A percentile compares a stretch with the other conserved stretches of the same genome.
These are phyloP conservation scores for Trametes cubensis DNA, from an alignment of 768 basidiomycete genomes.

Conservation along the genomic window DNA sequence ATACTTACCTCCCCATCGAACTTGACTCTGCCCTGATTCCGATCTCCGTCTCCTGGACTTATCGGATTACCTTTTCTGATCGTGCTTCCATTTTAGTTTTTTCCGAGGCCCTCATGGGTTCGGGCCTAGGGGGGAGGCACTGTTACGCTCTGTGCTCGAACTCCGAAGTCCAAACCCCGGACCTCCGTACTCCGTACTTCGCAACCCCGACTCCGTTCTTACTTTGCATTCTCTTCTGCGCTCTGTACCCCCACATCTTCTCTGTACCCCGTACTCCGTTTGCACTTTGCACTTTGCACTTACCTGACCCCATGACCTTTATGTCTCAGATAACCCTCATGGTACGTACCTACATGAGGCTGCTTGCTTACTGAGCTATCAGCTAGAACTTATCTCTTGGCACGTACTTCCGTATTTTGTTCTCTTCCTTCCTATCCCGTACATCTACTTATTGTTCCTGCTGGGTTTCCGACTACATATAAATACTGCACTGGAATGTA, in stretches of 20 bases:
- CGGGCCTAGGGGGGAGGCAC: not conserved
- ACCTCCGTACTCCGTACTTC: not conserved
- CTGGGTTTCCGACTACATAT: not conserved
- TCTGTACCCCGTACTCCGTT: not conserved
- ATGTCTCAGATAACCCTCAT: not conserved
- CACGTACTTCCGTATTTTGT: not conserved
- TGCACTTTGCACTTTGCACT: not conserved
- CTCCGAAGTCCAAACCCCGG: not conserved
- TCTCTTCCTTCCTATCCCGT: not conserved
- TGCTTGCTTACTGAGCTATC: too few relatives aligned
- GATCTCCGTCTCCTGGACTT: not conserved
- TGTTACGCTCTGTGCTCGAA: not conserved
- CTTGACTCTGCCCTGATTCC: too few relatives aligned
- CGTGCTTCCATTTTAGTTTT: not conserved
- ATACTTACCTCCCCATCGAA: too few relatives aligned
- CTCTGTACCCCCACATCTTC: too few relatives aligned
- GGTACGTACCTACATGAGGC: too few relatives aligned
- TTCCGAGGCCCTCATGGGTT: not conserved
- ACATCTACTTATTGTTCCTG: not conserved
- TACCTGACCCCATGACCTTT: not conserved
- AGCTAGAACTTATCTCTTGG: too few relatives aligned
- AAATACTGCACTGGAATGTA: not conserved
- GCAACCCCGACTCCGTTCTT: too few relatives aligned
- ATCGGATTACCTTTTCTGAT: not conserved
- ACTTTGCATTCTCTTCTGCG: too few relatives aligned